Evolutionary conservation across 495 filamentous ascomycete genomes (phyloP), one percentile per base, ranked within the genome.

Genomic region (Extremus antarcticus): DNA sequence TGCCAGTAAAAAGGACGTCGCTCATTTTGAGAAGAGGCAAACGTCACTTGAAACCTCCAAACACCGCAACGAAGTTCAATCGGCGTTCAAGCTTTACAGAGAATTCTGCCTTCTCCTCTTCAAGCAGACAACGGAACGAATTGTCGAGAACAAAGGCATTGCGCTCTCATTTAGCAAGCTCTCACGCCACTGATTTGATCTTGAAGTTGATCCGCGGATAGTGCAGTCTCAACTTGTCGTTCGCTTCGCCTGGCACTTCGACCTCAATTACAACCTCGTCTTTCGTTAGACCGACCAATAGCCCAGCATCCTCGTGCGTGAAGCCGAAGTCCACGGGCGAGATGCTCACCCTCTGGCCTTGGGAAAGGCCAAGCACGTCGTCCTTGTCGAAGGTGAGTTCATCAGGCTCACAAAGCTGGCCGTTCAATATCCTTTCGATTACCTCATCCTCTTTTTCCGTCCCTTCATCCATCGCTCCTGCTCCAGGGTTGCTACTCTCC

Each of bases 181-280:
- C 47, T 54, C 55, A 56, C 23, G 53, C 56, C 17, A 59, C 61
- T 53, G 62, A 62, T 57, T 49, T 65, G 47, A 80, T 68, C 49
- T 73, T 68, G 62, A 78, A 85, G 39, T 77, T 77, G 57, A 70
- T 68, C 51, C 78, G 69, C 2, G 78, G 79, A 21, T 74, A 73
- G 72, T 82, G 76, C 22, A 81, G 65, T 43, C 73, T 66, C 35
- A 79, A 61, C 25, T 67, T 70, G 7, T 13, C 29, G 13, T 52
- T 64, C 65, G 23, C 64, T 66, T 10, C 63, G 66, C 10, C 63
- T 63, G 47, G 66, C 70, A 41, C 61, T 67, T 41, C 51, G 21
- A 67, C 68, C 41, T 54, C 52, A 23, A 54, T 39, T 9, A 48
- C 52, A 9, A 48, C 40, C 25, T 54, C 52, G 11, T 54, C 24